phyloP scores from a whole-genome alignment of 768 basidiomycete species.

The Leucocoprinus leucothites region DNA sequence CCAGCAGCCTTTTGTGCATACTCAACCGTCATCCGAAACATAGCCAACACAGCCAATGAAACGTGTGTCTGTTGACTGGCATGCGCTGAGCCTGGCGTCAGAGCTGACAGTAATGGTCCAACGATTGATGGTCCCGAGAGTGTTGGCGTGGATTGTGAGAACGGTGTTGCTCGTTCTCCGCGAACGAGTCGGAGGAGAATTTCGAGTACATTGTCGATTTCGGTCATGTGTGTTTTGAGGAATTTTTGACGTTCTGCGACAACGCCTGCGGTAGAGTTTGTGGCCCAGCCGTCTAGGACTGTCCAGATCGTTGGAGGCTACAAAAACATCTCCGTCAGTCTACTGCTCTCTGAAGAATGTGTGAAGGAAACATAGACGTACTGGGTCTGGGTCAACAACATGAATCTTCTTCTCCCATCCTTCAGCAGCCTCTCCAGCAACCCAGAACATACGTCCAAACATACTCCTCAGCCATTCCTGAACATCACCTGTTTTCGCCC shows the following conservation, averaged over 20 bases:
- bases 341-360: not conserved
- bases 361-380: slow-evolving; percentile 36
- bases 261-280: slow-evolving; percentile 76
- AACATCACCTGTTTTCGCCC: slow-evolving; percentile 93
- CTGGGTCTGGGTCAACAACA: slow-evolving; percentile 93
- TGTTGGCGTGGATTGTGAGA: slow-evolving; percentile 59
- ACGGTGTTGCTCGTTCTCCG: slow-evolving; percentile 77
- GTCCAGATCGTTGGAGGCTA: slow-evolving; percentile 92
- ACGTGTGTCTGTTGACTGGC: slow-evolving; percentile 91
- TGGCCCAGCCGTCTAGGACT: slow-evolving; percentile 86
- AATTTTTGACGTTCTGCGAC: slow-evolving; percentile 82
- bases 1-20: slow-evolving; percentile 72
- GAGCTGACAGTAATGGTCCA: slow-evolving; percentile 68
- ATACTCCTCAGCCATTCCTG: slow-evolving; percentile 91
- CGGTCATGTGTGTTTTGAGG: slow-evolving; percentile 82
- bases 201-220: slow-evolving; percentile 87
- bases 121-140: slow-evolving; percentile 61
- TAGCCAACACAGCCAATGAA: slow-evolving; percentile 86
- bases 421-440: slow-evolving; percentile 76
- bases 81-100: slow-evolving; percentile 75
- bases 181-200: slow-evolving; percentile 90
- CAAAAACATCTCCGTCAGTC: slow-evolving; percentile 2
- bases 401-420: slow-evolving; percentile 95
- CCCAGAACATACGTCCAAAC: slow-evolving; percentile 87
- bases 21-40: slow-evolving; percentile 82